These are phyloP conservation scores for Afroboletus lepidellus DNA, from an alignment of 1,284 basidiomycete species.

Conservation along the genomic window DNA sequence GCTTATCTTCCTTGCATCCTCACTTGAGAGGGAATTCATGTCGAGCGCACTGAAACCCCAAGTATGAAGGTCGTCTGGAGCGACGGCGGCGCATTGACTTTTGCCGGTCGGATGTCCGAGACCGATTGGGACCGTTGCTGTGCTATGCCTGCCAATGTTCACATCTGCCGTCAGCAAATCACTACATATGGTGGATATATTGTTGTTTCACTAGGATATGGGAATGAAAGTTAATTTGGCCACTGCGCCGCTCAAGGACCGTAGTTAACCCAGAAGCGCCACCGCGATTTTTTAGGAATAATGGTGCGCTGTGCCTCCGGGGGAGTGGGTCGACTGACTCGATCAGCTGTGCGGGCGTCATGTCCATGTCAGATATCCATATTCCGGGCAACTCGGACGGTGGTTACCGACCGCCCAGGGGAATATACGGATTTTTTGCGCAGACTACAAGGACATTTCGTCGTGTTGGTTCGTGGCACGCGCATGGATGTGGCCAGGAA, in stretches of 20 bases:
- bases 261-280: background rate
- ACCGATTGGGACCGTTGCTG: constrained; percentile 12
- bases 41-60: background rate
- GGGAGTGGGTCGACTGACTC: background rate
- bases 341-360: background rate
- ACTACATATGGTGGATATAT: constrained; percentile 5
- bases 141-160: background rate
- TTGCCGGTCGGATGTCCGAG: constrained; percentile 6
- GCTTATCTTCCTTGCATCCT: background rate
- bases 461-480: constrained; percentile 15
- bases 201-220: constrained; percentile 21
- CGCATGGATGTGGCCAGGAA: constrained; percentile 1
- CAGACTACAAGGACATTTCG: no score
- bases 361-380: no score
- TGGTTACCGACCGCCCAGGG: background rate
- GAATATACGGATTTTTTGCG: constrained; percentile 1
- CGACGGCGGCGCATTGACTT: constrained; percentile 5
- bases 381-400: constrained; percentile 2
- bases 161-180: constrained; percentile 21
- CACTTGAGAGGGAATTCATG: background rate
- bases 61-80: background rate
- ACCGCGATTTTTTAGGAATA: constrained; percentile 1
- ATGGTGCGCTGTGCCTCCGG: background rate
- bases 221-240: constrained; percentile 24
- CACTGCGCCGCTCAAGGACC: constrained; percentile 16